Evolutionary conservation across 441 rosid genomes (phyloP), one percentile per base, ranked within the genome.

Genomic region (Flueggea neowawraea): DNA sequence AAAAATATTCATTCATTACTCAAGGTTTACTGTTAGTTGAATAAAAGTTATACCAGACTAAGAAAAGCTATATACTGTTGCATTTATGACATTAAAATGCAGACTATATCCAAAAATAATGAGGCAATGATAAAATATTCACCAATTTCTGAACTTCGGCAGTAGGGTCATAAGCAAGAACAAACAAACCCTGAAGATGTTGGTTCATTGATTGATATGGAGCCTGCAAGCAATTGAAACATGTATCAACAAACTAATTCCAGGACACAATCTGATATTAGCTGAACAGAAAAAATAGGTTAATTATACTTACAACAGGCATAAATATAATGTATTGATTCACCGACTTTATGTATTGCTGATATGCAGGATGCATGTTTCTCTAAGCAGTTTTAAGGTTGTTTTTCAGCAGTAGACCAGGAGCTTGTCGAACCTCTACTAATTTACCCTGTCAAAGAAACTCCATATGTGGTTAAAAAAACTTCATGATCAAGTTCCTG

Each of bases 91-190:
- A 47, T 47, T 47, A 14, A 47, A 47, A 9, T 47, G 50, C 50
- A 47, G 14, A 47, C 14, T 47, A 47, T 10, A 47, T 10, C n/a
- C 50, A 47, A 14, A 10, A 47, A 9, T 11, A 47, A 47, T 47
- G n/a, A 47, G 50, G 50, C 50, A 47, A 47, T 14, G 63, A 59
- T 55, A 72, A 67, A 62, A 51, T 62, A 66, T 63, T 55, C 70
- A 94, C 98, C 86, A 91, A 81, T 84, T 91, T 94, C 71, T 95
- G 90, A 67, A 94, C 91, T 83, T 91, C 97, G 60, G 93, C 71
- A 69, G 82, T 63, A 62, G 92, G 83, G 68, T 94, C 97, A 78
- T 77, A 82, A 64, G 98, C 91, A 54, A 91, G 96, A 71, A 80
- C 78, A 76, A 94, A 94, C 78, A 94, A 83, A 60, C 98, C 97